Percentiles rank a stretch among this genome's conserved stretches.
phyloP scores from a whole-genome alignment of 2,329 filamentous ascomycete species.

The Rutstroemia sp. region DNA sequence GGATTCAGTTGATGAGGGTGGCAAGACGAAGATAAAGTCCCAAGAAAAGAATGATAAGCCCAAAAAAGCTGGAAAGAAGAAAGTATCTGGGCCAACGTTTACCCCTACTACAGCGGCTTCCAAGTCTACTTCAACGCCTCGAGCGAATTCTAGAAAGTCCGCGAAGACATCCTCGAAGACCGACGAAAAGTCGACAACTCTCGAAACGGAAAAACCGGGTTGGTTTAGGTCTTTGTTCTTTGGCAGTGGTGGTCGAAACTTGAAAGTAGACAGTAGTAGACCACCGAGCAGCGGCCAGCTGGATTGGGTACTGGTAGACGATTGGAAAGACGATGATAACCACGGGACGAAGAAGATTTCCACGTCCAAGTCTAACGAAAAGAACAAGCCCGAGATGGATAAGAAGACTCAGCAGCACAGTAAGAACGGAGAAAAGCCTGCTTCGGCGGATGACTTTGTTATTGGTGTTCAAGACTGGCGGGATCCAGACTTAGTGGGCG shows the following conservation, averaged over 20 bases:
- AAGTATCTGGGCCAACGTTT: constrained; percentile 19
- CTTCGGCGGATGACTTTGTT: constrained; percentile 56
- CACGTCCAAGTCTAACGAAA: constrained; percentile 34
- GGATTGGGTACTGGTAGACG: constrained; percentile 64
- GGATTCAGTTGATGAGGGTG: constrained; percentile 52
- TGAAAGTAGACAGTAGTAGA: constrained; percentile 46
- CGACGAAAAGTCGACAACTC: constrained; percentile 15
- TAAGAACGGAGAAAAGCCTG: constrained; percentile 5
- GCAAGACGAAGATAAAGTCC: constrained; percentile 47
- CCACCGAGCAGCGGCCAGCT: constrained; percentile 67
- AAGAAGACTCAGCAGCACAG: constrained; percentile 21
- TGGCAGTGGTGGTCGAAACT: constrained; percentile 27
- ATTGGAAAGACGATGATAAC: constrained; percentile 53
- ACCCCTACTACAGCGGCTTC: constrained; percentile 21
- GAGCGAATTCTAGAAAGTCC: constrained; percentile 21
- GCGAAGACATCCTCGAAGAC: constrained; percentile 25
- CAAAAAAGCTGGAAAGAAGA: constrained; percentile 24
- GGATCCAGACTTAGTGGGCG: constrained; percentile 63
- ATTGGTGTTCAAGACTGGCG: constrained; percentile 86
- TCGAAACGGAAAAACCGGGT: constrained; percentile 24
- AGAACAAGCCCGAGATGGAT: constrained; percentile 29
- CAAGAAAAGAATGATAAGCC: constrained; percentile 33
- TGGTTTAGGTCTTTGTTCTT: constrained; percentile 42
- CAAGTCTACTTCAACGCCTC: constrained; percentile 26
- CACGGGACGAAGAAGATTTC: constrained; percentile 27